Percentiles rank a stretch among this genome's conserved stretches.
These are phyloP conservation scores for Scheffersomyces amazonensis DNA, from an alignment of 805 yeast species.

Conservation along the genomic window DNA sequence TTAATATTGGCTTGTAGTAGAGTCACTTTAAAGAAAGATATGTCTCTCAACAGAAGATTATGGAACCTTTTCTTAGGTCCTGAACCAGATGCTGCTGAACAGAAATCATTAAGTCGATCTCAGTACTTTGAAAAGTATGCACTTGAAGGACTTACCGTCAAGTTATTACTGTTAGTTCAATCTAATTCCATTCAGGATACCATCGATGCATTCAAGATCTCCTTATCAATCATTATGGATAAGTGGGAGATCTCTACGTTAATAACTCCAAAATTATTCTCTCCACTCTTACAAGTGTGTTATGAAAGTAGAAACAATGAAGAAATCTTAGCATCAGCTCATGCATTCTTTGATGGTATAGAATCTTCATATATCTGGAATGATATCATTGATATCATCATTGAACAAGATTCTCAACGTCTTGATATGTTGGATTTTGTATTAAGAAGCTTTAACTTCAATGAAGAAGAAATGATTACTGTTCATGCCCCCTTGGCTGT, in stretches of 20 bases:
- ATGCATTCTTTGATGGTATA: conserved; percentile 77
- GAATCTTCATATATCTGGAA: conserved; percentile 82
- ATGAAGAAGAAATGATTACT: conserved; percentile 82
- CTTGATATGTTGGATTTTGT: conserved; percentile 57
- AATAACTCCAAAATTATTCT: conserved; percentile 66
- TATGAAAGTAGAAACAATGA: conserved; percentile 22
- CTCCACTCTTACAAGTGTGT: conserved; percentile 59
- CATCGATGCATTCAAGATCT: conserved; percentile 58
- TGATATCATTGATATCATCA: conserved; percentile 46
- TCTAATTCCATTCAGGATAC: conserved; percentile 28
- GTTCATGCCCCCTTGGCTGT: conserved; percentile 74
- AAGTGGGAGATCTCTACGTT: conserved; percentile 90
- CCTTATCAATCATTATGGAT: conserved; percentile 72
- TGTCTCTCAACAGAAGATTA: conserved; percentile 90
- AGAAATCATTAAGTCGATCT: conserved; percentile 27
- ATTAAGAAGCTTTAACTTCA: conserved; percentile 63
- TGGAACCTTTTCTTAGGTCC: conserved; percentile 96
- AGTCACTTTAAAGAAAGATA: conserved; percentile 77
- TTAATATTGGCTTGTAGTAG: conserved; percentile 62
- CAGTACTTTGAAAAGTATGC: conserved; percentile 65
- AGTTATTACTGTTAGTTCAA: conserved; percentile 48
- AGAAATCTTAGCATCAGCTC: conserved; percentile 57
- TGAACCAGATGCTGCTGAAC: conserved; percentile 28
- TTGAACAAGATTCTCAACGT: conserved; percentile 22
- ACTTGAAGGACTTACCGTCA: conserved; percentile 44